Base-by-base conservation (phyloP, 2,329 filamentous ascomycete species). In the Cercospora canescens region DNA sequence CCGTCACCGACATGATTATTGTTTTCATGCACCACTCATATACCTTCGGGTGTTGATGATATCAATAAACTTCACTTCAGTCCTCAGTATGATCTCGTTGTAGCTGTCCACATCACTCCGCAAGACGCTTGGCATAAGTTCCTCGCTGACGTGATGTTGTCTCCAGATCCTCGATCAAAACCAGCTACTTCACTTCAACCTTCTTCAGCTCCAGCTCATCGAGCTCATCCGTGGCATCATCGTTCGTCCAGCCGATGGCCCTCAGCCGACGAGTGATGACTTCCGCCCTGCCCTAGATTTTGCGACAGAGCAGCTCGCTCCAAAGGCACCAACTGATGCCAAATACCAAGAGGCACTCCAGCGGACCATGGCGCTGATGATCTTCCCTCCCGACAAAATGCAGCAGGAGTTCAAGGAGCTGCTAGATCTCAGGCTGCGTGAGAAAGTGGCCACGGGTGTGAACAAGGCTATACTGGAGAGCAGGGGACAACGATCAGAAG, bases 11-110 rank as follows among this genome's bases (percentile, higher is more conserved):
- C 81, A 94, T 95, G 95, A 99, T 99, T 97, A 97, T 86, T 91
- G 85, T 94, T 89, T 45, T 96, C 94, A 99, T 99, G 95, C 95
- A 99, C 95, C 95, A 99, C 95, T 93, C 95, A 93, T 95, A 98
- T 88, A 85, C 89, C 70, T 87, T 84, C 85, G 88, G 88, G 71
- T 87, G 81, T 88, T 95, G 95, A 96, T 96, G 94, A 98, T 86
- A 88, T 41, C 18, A 89, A 89, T 84, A 83, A 66, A 88, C 86
- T 82, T 83, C 84, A 87, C 89, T 91, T 91, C 89, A 92, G 88
- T 91, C 88, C 87, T 91, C 88, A 91, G 87, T 89, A 93, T 95
- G 92, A 96, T 84, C 85, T 66, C 57, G 60, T 45, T 55, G 56
- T 30, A 3, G 9, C 24, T 26, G 24, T 6, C 14, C n/a, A 30